phyloP scores from a whole-genome alignment of 176 grass and related monocot species.

The Saccharum officinarum region DNA sequence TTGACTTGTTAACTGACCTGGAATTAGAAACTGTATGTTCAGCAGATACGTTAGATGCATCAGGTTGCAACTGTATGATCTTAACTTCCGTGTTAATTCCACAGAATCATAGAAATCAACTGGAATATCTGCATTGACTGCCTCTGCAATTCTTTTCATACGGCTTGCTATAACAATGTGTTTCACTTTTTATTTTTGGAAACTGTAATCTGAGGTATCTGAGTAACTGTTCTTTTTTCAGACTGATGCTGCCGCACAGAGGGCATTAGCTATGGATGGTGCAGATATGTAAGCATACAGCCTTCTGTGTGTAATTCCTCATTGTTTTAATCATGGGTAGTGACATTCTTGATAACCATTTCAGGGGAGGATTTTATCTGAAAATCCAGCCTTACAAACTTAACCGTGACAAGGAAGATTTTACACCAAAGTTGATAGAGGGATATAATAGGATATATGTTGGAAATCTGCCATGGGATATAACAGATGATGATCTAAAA shows the following conservation, averaged over 20 bases:
- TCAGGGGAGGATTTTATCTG: constrained; percentile 87
- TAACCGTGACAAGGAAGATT: constrained; percentile 63
- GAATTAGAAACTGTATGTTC: not conserved
- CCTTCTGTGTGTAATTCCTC: not conserved
- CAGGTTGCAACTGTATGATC: not conserved
- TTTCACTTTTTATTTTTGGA: not conserved
- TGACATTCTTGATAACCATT: constrained; percentile 32
- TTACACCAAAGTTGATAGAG: constrained; percentile 72
- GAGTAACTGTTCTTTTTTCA: constrained; percentile 48
- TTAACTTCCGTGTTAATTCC: constrained; percentile 9
- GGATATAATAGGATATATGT: constrained; percentile 89
- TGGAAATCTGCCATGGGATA: constrained; percentile 86
- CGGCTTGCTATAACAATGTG: not conserved
- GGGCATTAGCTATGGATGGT: constrained; percentile 83
- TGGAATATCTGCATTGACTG: not conserved
- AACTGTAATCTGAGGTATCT: constrained; percentile 22
- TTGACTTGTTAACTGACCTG: not conserved
- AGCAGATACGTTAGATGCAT: not conserved
- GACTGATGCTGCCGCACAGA: constrained; percentile 70
- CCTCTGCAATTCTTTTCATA: not conserved
- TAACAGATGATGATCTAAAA: constrained; percentile 76
- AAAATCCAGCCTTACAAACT: constrained; percentile 87
- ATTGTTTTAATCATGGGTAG: not conserved
- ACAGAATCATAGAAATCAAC: not conserved
- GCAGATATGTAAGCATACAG: constrained; percentile 77